Base-by-base conservation (phyloP, 805 yeast species). In the Candida chauliodis region DNA sequence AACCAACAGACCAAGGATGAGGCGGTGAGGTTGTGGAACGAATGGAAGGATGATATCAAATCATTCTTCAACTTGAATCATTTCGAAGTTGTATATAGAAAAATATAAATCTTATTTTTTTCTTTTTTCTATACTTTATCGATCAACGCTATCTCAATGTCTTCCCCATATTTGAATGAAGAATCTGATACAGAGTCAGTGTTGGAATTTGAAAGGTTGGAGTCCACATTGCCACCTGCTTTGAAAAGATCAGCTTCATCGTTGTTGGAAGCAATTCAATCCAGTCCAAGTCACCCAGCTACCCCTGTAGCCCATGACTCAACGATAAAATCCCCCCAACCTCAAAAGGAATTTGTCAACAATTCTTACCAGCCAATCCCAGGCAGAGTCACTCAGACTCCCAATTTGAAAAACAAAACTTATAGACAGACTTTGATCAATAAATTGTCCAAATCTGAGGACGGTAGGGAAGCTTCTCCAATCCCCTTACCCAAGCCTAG, bases 401-500 rank as follows among this genome's bases (percentile, higher is more conserved):
- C 45, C 23, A 44, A 37, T 34, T 23, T 40, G 11, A 44, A 41
- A 10, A 58, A 55, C 36, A 35, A 44, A 24, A 51, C 48, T 9
- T 31, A 39, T 22, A 34, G 40, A 29, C 39, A 38, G 26, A 23
- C 16, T 22, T 46, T 65, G 30, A 51, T 59, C 32, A 49, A 52
- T 10, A 60, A 54, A 42, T 55, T 68, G 27, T 55, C 65, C 2
- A 46, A 41, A 30, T 46, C 57, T 9, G 69, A 63, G 29, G 43
- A 61, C 42, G 68, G 66, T 11, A 51, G 71, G 15, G 69, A 62
- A 11, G 61, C 75, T 8, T 59, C 69, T 3, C 79, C 79, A 2
- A 55, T 74, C 8, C 79, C 79, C 1, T 53, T 71, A 23, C 79
- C 79, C 1, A 64, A 63, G 22, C 78, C 79, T 5, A 52, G 61